Evolutionary conservation across 1,139 yeast species (phyloP).

Genomic region (Candida sp.): DNA sequence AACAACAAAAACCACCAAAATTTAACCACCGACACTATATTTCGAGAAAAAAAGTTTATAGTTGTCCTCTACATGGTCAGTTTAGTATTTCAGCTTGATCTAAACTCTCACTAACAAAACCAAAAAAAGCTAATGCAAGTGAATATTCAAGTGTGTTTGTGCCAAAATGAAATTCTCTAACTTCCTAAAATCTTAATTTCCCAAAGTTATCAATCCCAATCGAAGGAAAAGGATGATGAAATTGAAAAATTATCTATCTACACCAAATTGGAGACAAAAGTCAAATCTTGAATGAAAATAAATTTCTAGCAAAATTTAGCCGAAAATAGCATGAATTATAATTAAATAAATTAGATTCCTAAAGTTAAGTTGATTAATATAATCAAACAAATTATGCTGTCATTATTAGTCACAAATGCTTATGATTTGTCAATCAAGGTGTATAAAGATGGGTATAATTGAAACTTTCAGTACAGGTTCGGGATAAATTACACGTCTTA

Average conservation of each 20-base stretch:
- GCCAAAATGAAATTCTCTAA: too few relatives aligned
- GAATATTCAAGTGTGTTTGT: too few relatives aligned
- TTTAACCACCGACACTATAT: too few relatives aligned
- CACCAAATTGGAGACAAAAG: background rate
- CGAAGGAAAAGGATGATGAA: background rate
- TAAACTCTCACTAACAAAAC: too few relatives aligned
- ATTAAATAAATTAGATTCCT: conserved; percentile 23
- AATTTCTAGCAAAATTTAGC: conserved; percentile 14
- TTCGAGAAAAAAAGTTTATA: too few relatives aligned
- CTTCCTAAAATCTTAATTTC: too few relatives aligned
- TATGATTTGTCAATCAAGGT: conserved; percentile 21
- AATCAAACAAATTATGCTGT: conserved; percentile 32
- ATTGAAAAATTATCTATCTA: too few relatives aligned
- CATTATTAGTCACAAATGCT: conserved; percentile 18
- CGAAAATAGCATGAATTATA: conserved; percentile 22
- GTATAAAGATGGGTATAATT: conserved; percentile 23
- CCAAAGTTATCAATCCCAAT: background rate
- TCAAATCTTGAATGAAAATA: conserved; percentile 10
- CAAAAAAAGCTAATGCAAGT: too few relatives aligned
- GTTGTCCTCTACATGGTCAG: too few relatives aligned
- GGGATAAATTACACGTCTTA: conserved; percentile 23
- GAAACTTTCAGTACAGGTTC: conserved; percentile 18
- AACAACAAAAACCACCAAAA: too few relatives aligned
- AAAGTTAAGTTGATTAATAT: conserved; percentile 24
- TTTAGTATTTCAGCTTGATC: too few relatives aligned